These are phyloP conservation scores for Xylariaceae sp. DNA, from an alignment of 2,329 filamentous ascomycete genomes.

Conservation along the genomic window DNA sequence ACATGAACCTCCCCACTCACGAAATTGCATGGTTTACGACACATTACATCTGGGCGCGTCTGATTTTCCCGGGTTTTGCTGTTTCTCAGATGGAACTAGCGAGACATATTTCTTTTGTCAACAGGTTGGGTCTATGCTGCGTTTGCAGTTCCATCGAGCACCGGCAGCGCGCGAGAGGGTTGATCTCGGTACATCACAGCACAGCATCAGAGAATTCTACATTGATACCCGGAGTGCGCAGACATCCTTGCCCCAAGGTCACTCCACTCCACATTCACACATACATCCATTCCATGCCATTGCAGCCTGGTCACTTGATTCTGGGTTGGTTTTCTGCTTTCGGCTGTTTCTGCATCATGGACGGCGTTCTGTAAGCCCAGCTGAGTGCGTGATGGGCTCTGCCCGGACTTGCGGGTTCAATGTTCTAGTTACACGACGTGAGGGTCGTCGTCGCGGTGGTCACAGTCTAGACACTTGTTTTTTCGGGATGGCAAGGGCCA, in stretches of 20 bases:
- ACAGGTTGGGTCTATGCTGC: too few relatives aligned
- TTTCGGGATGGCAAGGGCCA: too few relatives aligned
- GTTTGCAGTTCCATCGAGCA: too few relatives aligned
- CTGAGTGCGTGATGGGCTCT: slow-evolving; percentile 14
- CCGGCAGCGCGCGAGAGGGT: slow-evolving; percentile 1
- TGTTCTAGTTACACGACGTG: too few relatives aligned
- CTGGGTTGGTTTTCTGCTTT: slow-evolving; percentile 5
- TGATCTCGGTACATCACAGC: slow-evolving; percentile 18
- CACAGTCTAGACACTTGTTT: too few relatives aligned
- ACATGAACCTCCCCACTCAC: not conserved
- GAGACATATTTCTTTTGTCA: too few relatives aligned
- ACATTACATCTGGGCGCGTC: too few relatives aligned
- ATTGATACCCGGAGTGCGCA: slow-evolving; percentile 28
- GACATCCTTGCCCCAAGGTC: slow-evolving; percentile 16
- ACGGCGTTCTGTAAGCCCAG: slow-evolving; percentile 18
- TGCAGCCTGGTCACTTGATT: slow-evolving; percentile 7
- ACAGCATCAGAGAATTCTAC: slow-evolving; percentile 22
- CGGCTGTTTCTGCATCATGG: slow-evolving; percentile 22
- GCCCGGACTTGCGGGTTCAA: slow-evolving; percentile 5
- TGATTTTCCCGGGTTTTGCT: too few relatives aligned
- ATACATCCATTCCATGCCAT: not conserved
- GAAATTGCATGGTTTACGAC: too few relatives aligned
- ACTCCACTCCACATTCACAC: slow-evolving; percentile 23
- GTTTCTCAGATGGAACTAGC: too few relatives aligned
- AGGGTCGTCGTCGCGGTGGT: too few relatives aligned